Conservation (phyloP, 2,329 filamentous ascomycete species). For the Penicillium griseofulvum region DNA sequence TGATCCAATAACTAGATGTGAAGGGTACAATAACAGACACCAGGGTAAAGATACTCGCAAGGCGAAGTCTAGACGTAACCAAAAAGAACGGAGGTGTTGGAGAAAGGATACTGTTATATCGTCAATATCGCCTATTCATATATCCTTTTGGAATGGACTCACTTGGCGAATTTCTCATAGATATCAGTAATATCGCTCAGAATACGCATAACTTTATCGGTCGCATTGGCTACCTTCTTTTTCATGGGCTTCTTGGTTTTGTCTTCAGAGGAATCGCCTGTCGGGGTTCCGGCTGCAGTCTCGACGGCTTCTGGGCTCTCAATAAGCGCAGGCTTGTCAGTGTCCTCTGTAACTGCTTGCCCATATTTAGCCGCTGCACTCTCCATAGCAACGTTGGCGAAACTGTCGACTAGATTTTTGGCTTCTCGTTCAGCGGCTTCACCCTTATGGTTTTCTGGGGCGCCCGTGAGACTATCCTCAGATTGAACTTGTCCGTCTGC, state of each 20-base stretch:
- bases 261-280: constrained; percentile 50
- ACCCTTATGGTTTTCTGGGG: constrained; percentile 75
- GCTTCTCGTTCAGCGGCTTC: constrained; percentile 83
- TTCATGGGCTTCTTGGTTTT: constrained; percentile 78
- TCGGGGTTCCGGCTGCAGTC: constrained; percentile 53
- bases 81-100: constrained; percentile 62
- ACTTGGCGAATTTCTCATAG: constrained; percentile 64
- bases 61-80: constrained; percentile 52
- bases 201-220: constrained; percentile 69
- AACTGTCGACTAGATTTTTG: constrained; percentile 72
- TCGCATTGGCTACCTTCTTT: constrained; percentile 71
- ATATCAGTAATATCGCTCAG: constrained; percentile 61
- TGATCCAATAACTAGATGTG: constrained; percentile 58
- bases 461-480: constrained; percentile 74
- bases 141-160: constrained; percentile 19
- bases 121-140: neutral
- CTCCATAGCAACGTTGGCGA: constrained; percentile 69
- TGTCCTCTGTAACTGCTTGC: constrained; percentile 56
- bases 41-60: constrained; percentile 55
- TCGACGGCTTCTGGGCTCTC: constrained; percentile 57
- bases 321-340: constrained; percentile 42
- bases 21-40: constrained; percentile 55
- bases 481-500: constrained; percentile 69
- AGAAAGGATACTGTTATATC: constrained; percentile 51
- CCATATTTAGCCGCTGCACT: constrained; percentile 76